Base-by-base conservation (phyloP, 345 rosid genomes). In the Aquilaria malaccensis region DNA sequence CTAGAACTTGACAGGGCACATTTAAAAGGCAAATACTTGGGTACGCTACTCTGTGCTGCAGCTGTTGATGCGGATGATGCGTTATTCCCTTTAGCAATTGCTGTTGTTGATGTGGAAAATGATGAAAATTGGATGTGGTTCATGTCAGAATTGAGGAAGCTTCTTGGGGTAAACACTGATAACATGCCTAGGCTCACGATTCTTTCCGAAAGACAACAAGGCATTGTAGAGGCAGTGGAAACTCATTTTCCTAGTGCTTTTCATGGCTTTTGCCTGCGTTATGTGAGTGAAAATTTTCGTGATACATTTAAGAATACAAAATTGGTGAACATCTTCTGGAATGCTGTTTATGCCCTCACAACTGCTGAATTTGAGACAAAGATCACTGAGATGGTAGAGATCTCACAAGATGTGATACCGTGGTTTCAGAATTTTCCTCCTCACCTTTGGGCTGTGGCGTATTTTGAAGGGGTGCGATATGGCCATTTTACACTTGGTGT, bases 81-180 rank as follows among this genome's bases (percentile, higher is more conserved):
- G 29, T 74, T 94, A 67, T 91, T 94, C 67, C 99, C 99, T 0
- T 67, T 94, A 71, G 97, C 97, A n/a, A 73, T 91, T 7, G 99
- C 93, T 11, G 60, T 86, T 61, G 97, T 94, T 12, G 99, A 94
- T 54, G 60, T 54, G 49, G 99, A 91, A 72, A 85, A 77, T 37
- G 85, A 86, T 72, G 97, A 94, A 33, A 94, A 94, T 72, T 94
- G 99, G 97, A 88, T 80, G 78, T 94, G 99, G 99, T 94, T 94
- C 79, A 79, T 94, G 79, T 88, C 95, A 0, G 99, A 94, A 76
- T 70, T 94, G 73, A 83, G 97, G 68, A 88, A 91, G 80, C 99
- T 94, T 71, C 85, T 94, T 2, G 96, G 99, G 43, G 83, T 94
- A 61, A 91, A 85, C 67, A 88, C 95, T 0, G 99, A 94, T 41